Base-by-base conservation (phyloP, 116 monocot genomes). In the Phalaenopsis hybrid region DNA sequence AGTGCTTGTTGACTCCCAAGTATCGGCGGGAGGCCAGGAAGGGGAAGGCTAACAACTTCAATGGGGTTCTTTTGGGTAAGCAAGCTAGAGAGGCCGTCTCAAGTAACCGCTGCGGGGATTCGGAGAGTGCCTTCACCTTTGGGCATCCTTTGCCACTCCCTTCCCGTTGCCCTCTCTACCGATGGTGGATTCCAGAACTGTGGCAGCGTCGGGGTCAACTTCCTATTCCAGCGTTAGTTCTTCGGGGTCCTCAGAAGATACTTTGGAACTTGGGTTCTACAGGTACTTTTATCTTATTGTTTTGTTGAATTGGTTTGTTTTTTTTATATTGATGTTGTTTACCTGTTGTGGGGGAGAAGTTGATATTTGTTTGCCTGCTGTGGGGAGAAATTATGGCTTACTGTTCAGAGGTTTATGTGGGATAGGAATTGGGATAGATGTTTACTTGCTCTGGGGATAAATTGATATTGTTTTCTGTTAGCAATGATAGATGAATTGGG, bases 21-120 rank as follows among this genome's bases (percentile, higher is more conserved):
- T 34, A 16, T 6, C 34, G 80, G 44, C 33, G 31, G 25, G 48
- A 16, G 16, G 50, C 4, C 31, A 80, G 74, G 68, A 88, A 85
- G 84, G 84, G 84, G 81, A 91, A 88, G 76, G 85, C 89, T 34
- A 82, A 31, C 74, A 89, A 91, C 80, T 88, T 89, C 80, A 89
- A 91, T 65, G 90, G 82, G 69, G 83, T 65, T 15, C 33, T 83
- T 8, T 0, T 57, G 3, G 8, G 37, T 1, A 23, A 79, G 45
- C 74, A 72, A 69, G 21, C 49, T 1, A 41, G 20, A 0, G 51
- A 70, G 83, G 20, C 50, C 73, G 28, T 44, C 57, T 10, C 17
- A 1, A 49, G 79, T 31, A n/a, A 2, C 63, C 6, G 46, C 45
- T 17, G 18, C 45, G 46, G 46, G 44, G 46, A 75, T 16, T 45